Percentiles rank a stretch among this genome's conserved stretches.
These are phyloP conservation scores for Boletus subluridellus DNA, from an alignment of 1,284 basidiomycete species.

Conservation along the genomic window DNA sequence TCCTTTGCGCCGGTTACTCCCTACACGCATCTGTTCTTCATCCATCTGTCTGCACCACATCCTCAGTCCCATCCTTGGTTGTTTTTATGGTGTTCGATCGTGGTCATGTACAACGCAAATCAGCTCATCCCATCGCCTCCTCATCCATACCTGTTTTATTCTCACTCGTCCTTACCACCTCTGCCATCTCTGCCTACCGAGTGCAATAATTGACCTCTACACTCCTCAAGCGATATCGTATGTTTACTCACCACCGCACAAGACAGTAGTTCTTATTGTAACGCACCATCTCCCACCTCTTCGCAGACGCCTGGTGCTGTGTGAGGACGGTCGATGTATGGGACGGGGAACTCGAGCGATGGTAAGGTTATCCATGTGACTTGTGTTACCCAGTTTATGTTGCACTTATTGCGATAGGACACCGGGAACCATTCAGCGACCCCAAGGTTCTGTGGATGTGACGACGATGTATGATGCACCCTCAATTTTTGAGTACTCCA, in stretches of 20 bases:
- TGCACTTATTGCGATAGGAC: slow-evolving; percentile 4
- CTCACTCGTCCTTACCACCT: slow-evolving; percentile 17
- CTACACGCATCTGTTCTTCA: slow-evolving; percentile 22
- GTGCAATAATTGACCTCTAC: slow-evolving; percentile 33
- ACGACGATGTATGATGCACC: not conserved
- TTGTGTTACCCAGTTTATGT: not conserved
- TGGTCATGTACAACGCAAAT: slow-evolving; percentile 39
- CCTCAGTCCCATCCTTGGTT: slow-evolving; percentile 30
- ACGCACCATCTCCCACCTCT: slow-evolving; percentile 13
- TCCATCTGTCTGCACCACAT: slow-evolving; percentile 26
- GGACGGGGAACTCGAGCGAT: slow-evolving; percentile 1
- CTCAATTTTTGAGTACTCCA: slow-evolving; percentile 12
- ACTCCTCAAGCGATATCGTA: slow-evolving; percentile 32
- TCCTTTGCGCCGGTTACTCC: slow-evolving; percentile 24
- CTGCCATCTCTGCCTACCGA: slow-evolving; percentile 25
- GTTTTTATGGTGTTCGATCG: slow-evolving; percentile 39
- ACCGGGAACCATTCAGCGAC: not conserved
- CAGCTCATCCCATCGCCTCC: slow-evolving; percentile 29
- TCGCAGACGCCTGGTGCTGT: slow-evolving; percentile 15
- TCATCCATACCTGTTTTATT: slow-evolving; percentile 32
- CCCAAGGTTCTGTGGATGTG: not conserved
- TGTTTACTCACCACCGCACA: slow-evolving; percentile 24
- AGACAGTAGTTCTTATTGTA: slow-evolving; percentile 24
- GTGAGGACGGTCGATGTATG: not conserved
- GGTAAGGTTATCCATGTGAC: slow-evolving; percentile 14